Conservation (phyloP, 768 basidiomycete genomes). For the Phylloporus scabripes region DNA sequence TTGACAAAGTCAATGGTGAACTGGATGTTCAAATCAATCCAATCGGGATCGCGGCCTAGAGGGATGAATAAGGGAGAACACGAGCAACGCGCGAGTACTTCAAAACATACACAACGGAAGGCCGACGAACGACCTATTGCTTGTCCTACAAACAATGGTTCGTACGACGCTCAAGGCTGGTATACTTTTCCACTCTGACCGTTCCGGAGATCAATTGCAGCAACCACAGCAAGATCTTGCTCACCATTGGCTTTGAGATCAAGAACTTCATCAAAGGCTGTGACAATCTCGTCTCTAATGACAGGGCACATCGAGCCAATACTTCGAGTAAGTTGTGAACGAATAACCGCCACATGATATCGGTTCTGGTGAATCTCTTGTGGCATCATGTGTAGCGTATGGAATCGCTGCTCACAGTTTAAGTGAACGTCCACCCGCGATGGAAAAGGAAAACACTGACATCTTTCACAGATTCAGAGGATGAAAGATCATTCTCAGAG, state of each 20-base stretch:
- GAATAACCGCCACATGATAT: constrained; percentile 27
- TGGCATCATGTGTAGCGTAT: constrained; percentile 35
- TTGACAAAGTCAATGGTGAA: constrained; percentile 22
- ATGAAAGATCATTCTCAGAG: not conserved
- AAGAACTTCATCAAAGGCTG: constrained; percentile 37
- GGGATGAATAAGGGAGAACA: no score
- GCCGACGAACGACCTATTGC: constrained; percentile 47
- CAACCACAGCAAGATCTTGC: no score
- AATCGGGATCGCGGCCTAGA: constrained; percentile 36
- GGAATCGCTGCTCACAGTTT: constrained; percentile 27
- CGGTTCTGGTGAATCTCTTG: constrained; percentile 22
- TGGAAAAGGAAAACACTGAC: not conserved
- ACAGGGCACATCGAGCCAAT: constrained; percentile 35
- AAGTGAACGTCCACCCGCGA: not conserved
- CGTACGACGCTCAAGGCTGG: constrained; percentile 24
- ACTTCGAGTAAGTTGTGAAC: constrained; percentile 32
- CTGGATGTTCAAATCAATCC: constrained; percentile 9
- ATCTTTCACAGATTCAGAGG: not conserved
- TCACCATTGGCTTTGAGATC: constrained; percentile 12
- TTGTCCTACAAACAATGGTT: constrained; percentile 36
- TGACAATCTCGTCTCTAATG: constrained; percentile 39
- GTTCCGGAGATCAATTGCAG: not conserved
- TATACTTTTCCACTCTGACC: constrained; percentile 37
- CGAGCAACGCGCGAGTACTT: no score
- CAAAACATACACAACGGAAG: constrained; percentile 40